Evolutionary conservation across 1,284 basidiomycete genomes (phyloP), one percentile per base, ranked within the genome.

Genomic region (Moniliophthora roreri): DNA sequence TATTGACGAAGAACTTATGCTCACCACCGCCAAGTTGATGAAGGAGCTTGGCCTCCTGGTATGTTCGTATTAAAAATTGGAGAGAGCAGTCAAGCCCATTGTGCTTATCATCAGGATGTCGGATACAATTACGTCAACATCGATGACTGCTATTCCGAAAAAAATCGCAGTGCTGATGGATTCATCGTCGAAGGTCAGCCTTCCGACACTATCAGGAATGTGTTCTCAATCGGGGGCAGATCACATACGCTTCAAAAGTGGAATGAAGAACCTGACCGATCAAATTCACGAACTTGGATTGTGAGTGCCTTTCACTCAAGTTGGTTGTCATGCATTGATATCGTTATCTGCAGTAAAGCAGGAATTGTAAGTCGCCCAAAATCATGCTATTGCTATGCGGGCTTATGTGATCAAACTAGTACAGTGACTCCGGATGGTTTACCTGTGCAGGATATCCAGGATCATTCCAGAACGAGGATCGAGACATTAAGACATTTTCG

Each of bases 121-220:
- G 80, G 80, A 8, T 82, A 82, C 55, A 65, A 71, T 35, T 70
- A 76, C 53, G 62, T 82, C 45, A 82, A 82, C 56, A 58, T 82
- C 38, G 80, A 82, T 53, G 80, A 82, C 54, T 82, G 80, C 52
- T 82, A 79, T 57, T 70, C 79, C 2, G 75, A 80, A 62, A 77
- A 71, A 53, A 66, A 74, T 50, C 67, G 80, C 8, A 77, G 64
- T 48, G 55, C 69, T 2, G 59, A 59, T 7, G 81, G 80, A 8
- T 65, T 75, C 54, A 73, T 82, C 35, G 61, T 79, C 35, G 77
- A 74, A 18, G 62, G 67, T 69, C 35, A 37, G 58, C 18, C 39
- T 32, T 18, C 9, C 34, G 11, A 24, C 52, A 34, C 21, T 20
- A 40, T 45, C 34, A 28, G 37, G 34, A 53, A 44, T 24, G 16